Percentiles rank a stretch among this genome's conserved stretches.
Evolutionary conservation across 345 rosid species (phyloP).

Genomic region (Cardiospermum halicacabum): DNA sequence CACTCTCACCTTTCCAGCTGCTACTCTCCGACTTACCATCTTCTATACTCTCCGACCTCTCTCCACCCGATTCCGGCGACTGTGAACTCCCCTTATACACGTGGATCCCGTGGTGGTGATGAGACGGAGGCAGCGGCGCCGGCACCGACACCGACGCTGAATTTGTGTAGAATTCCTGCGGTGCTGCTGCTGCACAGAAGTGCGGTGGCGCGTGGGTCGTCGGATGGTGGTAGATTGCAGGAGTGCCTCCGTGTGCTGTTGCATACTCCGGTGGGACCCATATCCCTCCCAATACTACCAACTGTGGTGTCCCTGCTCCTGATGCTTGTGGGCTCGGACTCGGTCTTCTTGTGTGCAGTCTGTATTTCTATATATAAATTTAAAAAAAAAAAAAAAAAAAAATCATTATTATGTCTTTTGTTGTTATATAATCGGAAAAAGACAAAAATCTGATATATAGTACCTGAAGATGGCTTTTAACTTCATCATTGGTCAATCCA

Average conservation of each 20-base stretch:
- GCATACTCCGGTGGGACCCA: slow-evolving; percentile 98
- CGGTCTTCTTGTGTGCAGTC: slow-evolving; percentile 96
- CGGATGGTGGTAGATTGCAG: slow-evolving; percentile 59
- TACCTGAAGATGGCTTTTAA: slow-evolving; percentile 99
- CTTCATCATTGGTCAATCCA: slow-evolving; percentile 99
- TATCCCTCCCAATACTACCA: slow-evolving; percentile 83
- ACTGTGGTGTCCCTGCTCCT: slow-evolving; percentile 53
- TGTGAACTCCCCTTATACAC: slow-evolving; percentile 36
- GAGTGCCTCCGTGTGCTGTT: slow-evolving; percentile 46
- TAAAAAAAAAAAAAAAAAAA: neutral
- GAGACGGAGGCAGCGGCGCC: slow-evolving; percentile 4
- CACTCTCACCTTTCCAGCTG: slow-evolving; percentile 67
- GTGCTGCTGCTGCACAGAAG: slow-evolving; percentile 60
- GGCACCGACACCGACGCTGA: slow-evolving; percentile 21
- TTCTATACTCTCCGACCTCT: slow-evolving; percentile 72
- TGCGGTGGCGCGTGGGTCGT: slow-evolving; percentile 51
- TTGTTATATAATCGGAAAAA: too few species aligned
- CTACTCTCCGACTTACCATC: slow-evolving; percentile 83
- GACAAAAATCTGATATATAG: slow-evolving; percentile 20
- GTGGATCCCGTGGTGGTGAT: slow-evolving; percentile 36
- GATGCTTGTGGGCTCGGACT: slow-evolving; percentile 84
- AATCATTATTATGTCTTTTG: neutral
- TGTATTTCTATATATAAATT: slow-evolving; percentile 58
- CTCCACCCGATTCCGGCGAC: too few species aligned
- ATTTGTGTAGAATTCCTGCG: slow-evolving; percentile 67